Evolutionary conservation across 257 asterid genomes (phyloP), one percentile per base, ranked within the genome.

Genomic region (Cordia subcordata): DNA sequence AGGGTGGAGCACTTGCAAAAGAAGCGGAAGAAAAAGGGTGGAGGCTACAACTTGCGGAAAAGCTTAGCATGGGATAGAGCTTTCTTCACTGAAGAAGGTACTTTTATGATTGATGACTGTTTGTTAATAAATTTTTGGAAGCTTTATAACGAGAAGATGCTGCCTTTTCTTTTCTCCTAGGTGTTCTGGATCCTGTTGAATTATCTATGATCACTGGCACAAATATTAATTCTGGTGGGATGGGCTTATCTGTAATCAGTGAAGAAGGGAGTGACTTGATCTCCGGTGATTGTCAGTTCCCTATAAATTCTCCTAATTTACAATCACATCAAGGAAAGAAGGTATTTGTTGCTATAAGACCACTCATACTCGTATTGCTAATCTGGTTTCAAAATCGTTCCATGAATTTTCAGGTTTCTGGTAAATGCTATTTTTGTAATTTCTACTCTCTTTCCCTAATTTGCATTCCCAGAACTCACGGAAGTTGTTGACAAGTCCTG

Each of bases 41-140:
- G 83, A 62, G 93, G 84, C n/a, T 72, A 52, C 73, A 88, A 88
- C 57, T 73, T 85, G 79, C 85, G 96, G 75, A 91, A 85, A 68
- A 91, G 98, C 78, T 67, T 88, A 71, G 96, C 96, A 57, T 91
- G 98, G 98, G 85, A 91, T 64, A 79, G 83, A 74, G 95, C 98
- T 27, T 91, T 92, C 79, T 84, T 80, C 64, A 92, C 93, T 53
- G 96, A 92, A 66, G 95, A 92, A 82, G 98, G 98, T 90, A 54
- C 61, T 49, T 18, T 13, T 10, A 20, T 10, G 8, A 12, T 16
- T 10, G 15, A 14, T 13, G 11, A n/a, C 11, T 45, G 22, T 22
- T 8, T 11, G 13, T 8, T 35, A 49, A n/a, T 18, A 10, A n/a
- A n/a, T 35, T 9, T 9, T 35, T 61, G 33, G 40, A 14, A 38